Base-by-base conservation (phyloP, 2,329 filamentous ascomycete species). In the Chalaropsis ovoidea region DNA sequence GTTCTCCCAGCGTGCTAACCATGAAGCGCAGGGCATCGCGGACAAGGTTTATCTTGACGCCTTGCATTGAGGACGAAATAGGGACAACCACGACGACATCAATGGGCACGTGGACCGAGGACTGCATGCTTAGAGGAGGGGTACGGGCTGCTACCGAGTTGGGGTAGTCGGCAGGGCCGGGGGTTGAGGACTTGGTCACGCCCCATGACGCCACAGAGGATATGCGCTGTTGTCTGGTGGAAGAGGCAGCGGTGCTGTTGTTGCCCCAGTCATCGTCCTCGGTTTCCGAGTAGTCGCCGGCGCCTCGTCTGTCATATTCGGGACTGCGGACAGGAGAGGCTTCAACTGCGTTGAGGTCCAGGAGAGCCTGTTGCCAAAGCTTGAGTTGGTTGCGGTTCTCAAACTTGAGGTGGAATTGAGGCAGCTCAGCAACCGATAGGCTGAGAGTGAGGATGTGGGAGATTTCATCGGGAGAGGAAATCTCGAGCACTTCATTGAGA, bases 61-160 rank as follows among this genome's bases (percentile, higher is more conserved):
- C 94, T 75, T 97, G 94, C 93, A 97, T 99, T 0, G 94, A 97
- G 0, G 93, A 95, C 0, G 94, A 97, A 5, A 99, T 91, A 0
- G 94, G 94, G 42, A 99, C 92, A 24, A 99, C 94, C 0, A 97
- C 90, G 0, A 99, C 93, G 39, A 99, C 86, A 72, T 99, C 94
- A 64, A 97, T 84, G 1, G 94, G 93, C 17, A 97, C 90, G 73
- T 99, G 94, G 61, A 93, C 74, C 5, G 86, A 82, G 22, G 78
- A 70, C 60, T 68, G 76, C 68, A 76, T 77, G 8, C 70, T 71
- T 7, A 41, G 52, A 65, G 72, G 71, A 63, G 77, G 77, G 72
- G 74, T 81, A 71, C 79, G 75, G 72, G 82, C 82, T 31, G 52
- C 52, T 56, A 31, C 11, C 49, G 89, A 85, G 73, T 82, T 89